A percentile compares a stretch with the other conserved stretches of the same genome.
phyloP scores from a whole-genome alignment of 176 grass and related monocot genomes.

The Microstegium vimineum region DNA sequence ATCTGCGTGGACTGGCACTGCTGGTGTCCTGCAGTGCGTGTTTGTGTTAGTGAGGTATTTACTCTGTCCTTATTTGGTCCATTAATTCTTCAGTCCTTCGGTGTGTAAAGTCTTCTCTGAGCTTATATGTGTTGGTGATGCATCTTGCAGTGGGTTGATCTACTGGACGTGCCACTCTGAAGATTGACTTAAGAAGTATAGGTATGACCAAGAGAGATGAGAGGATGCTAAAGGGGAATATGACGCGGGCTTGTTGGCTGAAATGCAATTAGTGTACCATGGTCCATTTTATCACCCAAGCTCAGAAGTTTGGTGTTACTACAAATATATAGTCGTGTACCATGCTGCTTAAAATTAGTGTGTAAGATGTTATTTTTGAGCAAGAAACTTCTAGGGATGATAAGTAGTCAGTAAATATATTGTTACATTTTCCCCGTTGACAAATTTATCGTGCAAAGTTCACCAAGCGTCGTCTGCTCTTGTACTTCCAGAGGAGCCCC shows the following conservation, averaged over 20 bases:
- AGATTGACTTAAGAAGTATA: conserved; percentile 39
- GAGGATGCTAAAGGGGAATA: conserved; percentile 5
- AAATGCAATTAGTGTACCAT: too few relatives aligned
- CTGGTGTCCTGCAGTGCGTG: conserved; percentile 66
- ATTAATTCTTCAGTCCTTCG: conserved; percentile 6
- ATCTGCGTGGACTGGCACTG: conserved; percentile 70
- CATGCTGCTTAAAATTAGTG: not conserved
- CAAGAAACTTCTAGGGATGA: not conserved
- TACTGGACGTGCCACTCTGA: conserved; percentile 80
- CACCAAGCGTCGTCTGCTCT: not conserved
- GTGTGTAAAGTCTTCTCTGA: conserved; percentile 31
- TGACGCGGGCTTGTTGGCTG: not conserved
- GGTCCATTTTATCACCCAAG: not conserved
- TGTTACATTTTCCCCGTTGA: not conserved
- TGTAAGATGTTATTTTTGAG: not conserved
- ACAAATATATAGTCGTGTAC: conserved; percentile 12
- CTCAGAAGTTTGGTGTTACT: not conserved
- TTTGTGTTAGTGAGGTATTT: conserved; percentile 82
- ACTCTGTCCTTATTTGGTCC: not conserved
- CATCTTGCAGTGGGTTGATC: conserved; percentile 62
- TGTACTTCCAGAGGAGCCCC: not conserved
- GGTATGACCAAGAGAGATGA: not conserved
- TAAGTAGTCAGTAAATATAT: not conserved
- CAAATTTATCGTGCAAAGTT: not conserved
- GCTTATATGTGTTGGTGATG: not conserved